These are phyloP conservation scores for Globisporangium polare DNA, from an alignment of 352 stramenopile species.

Conservation along the genomic window DNA sequence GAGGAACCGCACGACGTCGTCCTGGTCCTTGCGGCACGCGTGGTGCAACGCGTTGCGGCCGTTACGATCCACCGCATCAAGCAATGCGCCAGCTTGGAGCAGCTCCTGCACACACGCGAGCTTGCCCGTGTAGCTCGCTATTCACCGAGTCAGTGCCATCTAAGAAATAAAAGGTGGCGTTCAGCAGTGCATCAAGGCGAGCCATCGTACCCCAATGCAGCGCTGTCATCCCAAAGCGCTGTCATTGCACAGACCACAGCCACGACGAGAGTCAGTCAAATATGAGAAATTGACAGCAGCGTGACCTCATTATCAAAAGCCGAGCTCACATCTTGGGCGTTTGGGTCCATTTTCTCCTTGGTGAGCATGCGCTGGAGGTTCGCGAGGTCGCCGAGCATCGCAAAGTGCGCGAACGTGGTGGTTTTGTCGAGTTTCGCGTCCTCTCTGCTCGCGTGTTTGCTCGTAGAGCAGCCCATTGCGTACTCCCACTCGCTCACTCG, in stretches of 20 bases:
- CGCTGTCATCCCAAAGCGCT: slow-evolving; percentile 80
- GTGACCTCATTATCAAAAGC: not conserved
- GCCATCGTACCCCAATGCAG: slow-evolving; percentile 83
- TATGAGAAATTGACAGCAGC: not conserved
- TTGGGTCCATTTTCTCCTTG: slow-evolving; percentile 42
- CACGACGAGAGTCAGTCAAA: not conserved
- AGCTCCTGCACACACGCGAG: slow-evolving; percentile 51
- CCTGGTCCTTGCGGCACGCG: slow-evolving; percentile 63
- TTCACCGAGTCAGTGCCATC: no score
- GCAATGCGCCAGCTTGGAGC: slow-evolving; percentile 37
- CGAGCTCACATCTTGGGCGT: slow-evolving; percentile 51
- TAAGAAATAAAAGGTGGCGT: no score
- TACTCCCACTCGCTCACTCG: not conserved
- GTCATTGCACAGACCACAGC: not conserved
- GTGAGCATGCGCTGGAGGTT: slow-evolving; percentile 44
- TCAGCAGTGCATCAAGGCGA: no score
- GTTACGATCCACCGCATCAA: slow-evolving; percentile 40
- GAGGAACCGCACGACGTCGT: slow-evolving; percentile 55
- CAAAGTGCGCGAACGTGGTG: slow-evolving; percentile 50
- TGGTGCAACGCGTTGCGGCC: slow-evolving; percentile 67
- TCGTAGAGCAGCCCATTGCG: not conserved
- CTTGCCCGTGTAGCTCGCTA: slow-evolving; percentile 52
- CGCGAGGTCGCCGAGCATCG: slow-evolving; percentile 42
- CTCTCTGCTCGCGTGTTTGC: not conserved
- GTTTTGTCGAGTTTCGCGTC: slow-evolving; percentile 35